phyloP scores from a whole-genome alignment of 495 filamentous ascomycete species.

The Aspergillus biplanus region DNA sequence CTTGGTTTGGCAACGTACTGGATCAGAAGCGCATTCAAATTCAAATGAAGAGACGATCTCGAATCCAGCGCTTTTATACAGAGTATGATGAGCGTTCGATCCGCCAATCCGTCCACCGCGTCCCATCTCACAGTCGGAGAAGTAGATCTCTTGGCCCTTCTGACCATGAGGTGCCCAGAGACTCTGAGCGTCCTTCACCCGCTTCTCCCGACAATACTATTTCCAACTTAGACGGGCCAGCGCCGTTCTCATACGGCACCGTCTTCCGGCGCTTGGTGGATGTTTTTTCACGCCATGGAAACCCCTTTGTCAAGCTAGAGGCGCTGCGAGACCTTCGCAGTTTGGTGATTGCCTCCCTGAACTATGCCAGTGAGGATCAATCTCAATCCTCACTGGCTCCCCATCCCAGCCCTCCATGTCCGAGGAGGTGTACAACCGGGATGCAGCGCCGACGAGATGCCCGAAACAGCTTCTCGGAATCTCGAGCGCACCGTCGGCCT shows the following conservation, averaged over 20 bases:
- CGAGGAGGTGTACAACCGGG: constrained; percentile 10
- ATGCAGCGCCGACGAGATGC: constrained; percentile 27
- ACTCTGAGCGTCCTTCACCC: constrained; percentile 1
- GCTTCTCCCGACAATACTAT: background rate
- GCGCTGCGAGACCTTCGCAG: constrained; percentile 82
- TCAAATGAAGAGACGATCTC: constrained; percentile 65
- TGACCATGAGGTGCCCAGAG: constrained; percentile 3
- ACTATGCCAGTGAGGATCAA: constrained; percentile 50
- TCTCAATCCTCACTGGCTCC: constrained; percentile 31
- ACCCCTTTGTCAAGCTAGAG: constrained; percentile 83
- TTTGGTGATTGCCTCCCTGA: constrained; percentile 75
- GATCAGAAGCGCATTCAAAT: constrained; percentile 78
- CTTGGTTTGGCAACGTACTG: constrained; percentile 78
- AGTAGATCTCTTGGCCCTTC: constrained; percentile 40
- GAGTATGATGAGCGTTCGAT: constrained; percentile 43
- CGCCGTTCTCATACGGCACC: constrained; percentile 67
- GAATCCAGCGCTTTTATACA: constrained; percentile 51
- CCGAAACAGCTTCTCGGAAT: constrained; percentile 45
- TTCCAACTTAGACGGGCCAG: constrained; percentile 20
- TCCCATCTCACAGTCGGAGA: constrained; percentile 30
- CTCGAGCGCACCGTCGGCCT: constrained; percentile 17
- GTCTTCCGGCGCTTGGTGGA: constrained; percentile 80
- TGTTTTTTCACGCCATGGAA: constrained; percentile 88
- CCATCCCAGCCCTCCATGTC: constrained; percentile 33
- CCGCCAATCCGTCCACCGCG: constrained; percentile 31